A percentile compares a stretch with the other conserved stretches of the same genome.
These are phyloP conservation scores for Colletotrichum spaethianum DNA, from an alignment of 2,329 filamentous ascomycete genomes.

Conservation along the genomic window DNA sequence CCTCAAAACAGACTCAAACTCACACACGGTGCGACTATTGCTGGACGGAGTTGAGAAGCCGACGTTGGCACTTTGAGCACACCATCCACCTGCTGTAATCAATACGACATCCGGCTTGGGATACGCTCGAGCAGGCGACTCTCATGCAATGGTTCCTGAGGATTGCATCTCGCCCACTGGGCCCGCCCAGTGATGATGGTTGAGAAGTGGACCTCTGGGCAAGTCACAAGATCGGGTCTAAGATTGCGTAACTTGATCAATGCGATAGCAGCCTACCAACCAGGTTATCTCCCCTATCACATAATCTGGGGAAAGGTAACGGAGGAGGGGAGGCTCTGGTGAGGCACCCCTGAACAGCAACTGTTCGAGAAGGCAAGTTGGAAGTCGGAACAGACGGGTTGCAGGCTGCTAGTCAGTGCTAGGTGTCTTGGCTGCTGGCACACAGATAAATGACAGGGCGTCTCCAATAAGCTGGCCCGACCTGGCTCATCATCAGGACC, in stretches of 20 bases:
- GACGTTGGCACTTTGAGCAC: conserved; percentile 21
- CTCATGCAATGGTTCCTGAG: conserved; percentile 35
- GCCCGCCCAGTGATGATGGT: background rate
- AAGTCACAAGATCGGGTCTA: conserved; percentile 31
- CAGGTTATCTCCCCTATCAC: conserved; percentile 21
- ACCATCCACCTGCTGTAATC: conserved; percentile 25
- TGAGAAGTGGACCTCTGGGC: conserved; percentile 32
- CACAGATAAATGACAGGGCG: background rate
- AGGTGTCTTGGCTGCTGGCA: conserved; percentile 17
- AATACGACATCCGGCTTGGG: conserved; percentile 18
- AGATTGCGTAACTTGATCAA: conserved; percentile 37
- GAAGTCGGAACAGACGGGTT: conserved; percentile 7
- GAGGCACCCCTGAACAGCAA: conserved; percentile 25
- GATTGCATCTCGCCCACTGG: background rate
- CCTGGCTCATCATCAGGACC: background rate
- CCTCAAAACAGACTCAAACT: conserved; percentile 3
- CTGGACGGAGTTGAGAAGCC: conserved; percentile 10
- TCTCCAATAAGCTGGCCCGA: conserved; percentile 11
- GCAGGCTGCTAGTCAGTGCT: conserved; percentile 1
- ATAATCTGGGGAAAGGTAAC: conserved; percentile 32
- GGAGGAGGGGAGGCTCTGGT: conserved; percentile 7
- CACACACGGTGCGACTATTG: background rate
- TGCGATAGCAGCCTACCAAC: conserved; percentile 35
- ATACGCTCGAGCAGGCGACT: conserved; percentile 33
- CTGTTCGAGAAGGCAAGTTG: conserved; percentile 24